Evolutionary conservation across 1,284 basidiomycete species (phyloP).

Genomic region (Heliocybe sulcata): DNA sequence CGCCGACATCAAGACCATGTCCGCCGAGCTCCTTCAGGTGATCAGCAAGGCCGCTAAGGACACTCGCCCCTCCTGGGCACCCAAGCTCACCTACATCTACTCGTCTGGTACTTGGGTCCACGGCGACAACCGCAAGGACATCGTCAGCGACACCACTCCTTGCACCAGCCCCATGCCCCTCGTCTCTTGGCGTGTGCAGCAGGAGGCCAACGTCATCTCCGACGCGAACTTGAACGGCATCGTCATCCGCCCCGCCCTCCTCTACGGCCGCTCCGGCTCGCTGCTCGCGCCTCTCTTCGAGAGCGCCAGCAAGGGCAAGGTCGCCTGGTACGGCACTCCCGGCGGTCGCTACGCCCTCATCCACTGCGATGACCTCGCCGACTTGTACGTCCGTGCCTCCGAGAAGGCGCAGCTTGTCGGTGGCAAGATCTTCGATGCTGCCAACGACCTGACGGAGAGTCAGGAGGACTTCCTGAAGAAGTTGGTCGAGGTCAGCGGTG

Average conservation of each 20-base stretch:
- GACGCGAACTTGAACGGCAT: constrained; percentile 34
- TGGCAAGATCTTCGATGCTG: constrained; percentile 38
- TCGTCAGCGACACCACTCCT: constrained; percentile 29
- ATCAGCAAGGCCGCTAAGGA: constrained; percentile 22
- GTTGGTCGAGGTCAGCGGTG: constrained; percentile 33
- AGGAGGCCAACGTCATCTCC: constrained; percentile 28
- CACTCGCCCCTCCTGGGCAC: constrained; percentile 23
- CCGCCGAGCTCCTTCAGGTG: constrained; percentile 25
- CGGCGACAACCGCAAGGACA: constrained; percentile 26
- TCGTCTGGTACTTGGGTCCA: constrained; percentile 44
- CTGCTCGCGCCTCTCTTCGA: constrained; percentile 31
- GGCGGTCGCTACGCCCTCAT: constrained; percentile 35
- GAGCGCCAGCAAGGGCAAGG: constrained; percentile 25
- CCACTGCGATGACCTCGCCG: constrained; percentile 45
- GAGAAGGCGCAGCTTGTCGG: constrained; percentile 32
- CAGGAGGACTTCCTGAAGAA: constrained; percentile 35
- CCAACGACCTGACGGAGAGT: constrained; percentile 37
- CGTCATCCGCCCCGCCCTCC: constrained; percentile 38
- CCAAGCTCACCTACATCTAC: constrained; percentile 43
- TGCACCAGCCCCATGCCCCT: constrained; percentile 20
- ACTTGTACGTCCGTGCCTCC: constrained; percentile 34
- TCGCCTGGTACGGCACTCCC: constrained; percentile 30
- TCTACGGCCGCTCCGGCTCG: constrained; percentile 42
- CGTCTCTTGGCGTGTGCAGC: constrained; percentile 27
- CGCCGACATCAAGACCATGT: constrained; percentile 14